These are phyloP conservation scores for Heliophila coronopifolia DNA, from an alignment of 441 rosid genomes.

Conservation along the genomic window DNA sequence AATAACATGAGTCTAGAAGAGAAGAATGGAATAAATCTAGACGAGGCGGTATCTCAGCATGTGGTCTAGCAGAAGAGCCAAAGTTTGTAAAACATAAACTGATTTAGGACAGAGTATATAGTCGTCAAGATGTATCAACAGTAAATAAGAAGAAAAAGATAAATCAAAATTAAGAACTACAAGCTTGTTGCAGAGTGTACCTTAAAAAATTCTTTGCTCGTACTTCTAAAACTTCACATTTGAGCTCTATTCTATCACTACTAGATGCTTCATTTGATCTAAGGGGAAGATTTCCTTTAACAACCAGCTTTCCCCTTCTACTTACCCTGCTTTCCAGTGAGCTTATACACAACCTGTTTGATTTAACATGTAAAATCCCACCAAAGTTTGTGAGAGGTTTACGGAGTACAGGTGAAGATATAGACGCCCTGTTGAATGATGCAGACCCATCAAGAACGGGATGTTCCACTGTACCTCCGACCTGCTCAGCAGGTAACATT, in stretches of 20 bases:
- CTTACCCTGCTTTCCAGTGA: slow-evolving; percentile 87
- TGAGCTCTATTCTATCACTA: slow-evolving; percentile 82
- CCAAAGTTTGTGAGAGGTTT: slow-evolving; percentile 90
- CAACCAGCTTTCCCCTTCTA: slow-evolving; percentile 82
- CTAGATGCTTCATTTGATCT: slow-evolving; percentile 66
- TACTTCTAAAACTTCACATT: slow-evolving; percentile 95
- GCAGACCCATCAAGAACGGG: slow-evolving; percentile 95
- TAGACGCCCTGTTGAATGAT: slow-evolving; percentile 84
- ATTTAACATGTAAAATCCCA: slow-evolving; percentile 82
- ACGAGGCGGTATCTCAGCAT: slow-evolving; percentile 1
- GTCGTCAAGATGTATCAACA: background rate
- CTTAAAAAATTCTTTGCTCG: slow-evolving; percentile 87
- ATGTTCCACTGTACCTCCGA: slow-evolving; percentile 95
- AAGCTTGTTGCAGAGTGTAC: slow-evolving; percentile 29
- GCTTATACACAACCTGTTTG: slow-evolving; percentile 80
- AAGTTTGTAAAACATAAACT: background rate
- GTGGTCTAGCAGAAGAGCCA: background rate
- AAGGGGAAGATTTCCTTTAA: slow-evolving; percentile 87
- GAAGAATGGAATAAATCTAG: slow-evolving; percentile 8
- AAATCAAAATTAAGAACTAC: background rate
- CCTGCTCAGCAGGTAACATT: slow-evolving; percentile 42
- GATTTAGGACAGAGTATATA: background rate
- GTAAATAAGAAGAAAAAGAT: background rate
- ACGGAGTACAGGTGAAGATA: slow-evolving; percentile 81
- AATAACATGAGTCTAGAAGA: slow-evolving; percentile 5